A percentile compares a stretch with the other conserved stretches of the same genome.
Conservation (phyloP, 805 yeast genomes). For the Nakazawaea ishiwadae region DNA sequence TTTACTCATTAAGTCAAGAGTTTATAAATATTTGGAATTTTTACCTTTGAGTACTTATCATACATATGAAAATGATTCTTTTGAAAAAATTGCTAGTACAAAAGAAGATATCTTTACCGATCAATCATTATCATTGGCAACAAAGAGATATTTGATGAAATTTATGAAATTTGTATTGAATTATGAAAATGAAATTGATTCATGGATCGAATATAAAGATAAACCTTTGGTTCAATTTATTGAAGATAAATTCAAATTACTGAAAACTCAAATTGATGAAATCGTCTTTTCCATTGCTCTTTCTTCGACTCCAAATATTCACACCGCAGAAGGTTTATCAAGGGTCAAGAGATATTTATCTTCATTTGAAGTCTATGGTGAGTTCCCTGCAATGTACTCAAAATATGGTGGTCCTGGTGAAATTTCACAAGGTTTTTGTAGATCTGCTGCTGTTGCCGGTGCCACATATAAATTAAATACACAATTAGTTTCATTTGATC, state of each 20-base stretch:
- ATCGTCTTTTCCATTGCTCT: constrained; percentile 83
- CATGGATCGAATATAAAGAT: constrained; percentile 53
- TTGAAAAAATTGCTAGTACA: constrained; percentile 79
- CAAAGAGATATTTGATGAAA: constrained; percentile 85
- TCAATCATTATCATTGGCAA: constrained; percentile 64
- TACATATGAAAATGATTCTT: constrained; percentile 88
- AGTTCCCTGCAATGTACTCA: constrained; percentile 86
- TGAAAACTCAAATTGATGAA: constrained; percentile 73
- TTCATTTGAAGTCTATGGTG: constrained; percentile 89
- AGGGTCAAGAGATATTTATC: constrained; percentile 79
- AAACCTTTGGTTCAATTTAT: constrained; percentile 59
- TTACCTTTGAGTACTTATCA: constrained; percentile 86
- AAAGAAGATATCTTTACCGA: constrained; percentile 94
- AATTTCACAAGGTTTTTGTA: constrained; percentile 91
- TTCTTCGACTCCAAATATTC: constrained; percentile 53
- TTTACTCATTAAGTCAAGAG: constrained; percentile 76
- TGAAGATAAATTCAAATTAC: constrained; percentile 61
- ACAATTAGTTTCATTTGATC: constrained; percentile 59
- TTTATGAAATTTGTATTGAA: constrained; percentile 82
- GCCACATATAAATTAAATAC: constrained; percentile 86
- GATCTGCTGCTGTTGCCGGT: constrained; percentile 98
- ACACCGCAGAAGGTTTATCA: constrained; percentile 70
- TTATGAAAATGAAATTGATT: constrained; percentile 55
- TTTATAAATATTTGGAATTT: constrained; percentile 87
- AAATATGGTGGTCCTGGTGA: constrained; percentile 97